Percentiles rank a stretch among this genome's conserved stretches.
phyloP scores from a whole-genome alignment of 1,284 basidiomycete species.

The Agaricales sp. region DNA sequence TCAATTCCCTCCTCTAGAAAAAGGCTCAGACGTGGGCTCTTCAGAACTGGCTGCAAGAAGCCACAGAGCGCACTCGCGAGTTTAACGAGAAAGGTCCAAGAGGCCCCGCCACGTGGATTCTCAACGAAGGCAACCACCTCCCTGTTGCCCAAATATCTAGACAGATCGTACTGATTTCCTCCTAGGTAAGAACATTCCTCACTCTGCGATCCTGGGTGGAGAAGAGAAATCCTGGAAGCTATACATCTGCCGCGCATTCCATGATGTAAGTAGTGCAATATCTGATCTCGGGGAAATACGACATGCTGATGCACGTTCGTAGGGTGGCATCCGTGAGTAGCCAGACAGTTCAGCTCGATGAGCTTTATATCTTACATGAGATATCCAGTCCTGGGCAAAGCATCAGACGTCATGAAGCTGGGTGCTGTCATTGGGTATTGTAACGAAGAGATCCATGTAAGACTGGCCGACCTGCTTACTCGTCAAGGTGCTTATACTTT shows the following conservation, averaged over 20 bases:
- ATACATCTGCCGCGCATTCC: constrained; percentile 50
- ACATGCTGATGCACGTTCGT: constrained; percentile 10
- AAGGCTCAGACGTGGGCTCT: constrained; percentile 39
- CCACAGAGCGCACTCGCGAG: constrained; percentile 37
- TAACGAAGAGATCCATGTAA: constrained; percentile 46
- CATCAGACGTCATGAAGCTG: constrained; percentile 40
- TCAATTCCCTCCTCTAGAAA: constrained; percentile 30
- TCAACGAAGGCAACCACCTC: constrained; percentile 34
- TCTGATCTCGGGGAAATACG: not conserved
- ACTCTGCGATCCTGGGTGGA: constrained; percentile 45
- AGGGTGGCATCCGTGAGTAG: constrained; percentile 51
- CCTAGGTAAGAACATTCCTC: constrained; percentile 33
- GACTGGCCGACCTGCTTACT: constrained; percentile 11
- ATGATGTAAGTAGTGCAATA: constrained; percentile 32
- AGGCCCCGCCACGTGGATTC: constrained; percentile 49
- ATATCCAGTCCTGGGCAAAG: constrained; percentile 53
- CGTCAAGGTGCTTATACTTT: not conserved
- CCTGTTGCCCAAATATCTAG: not conserved
- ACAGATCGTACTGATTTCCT: not conserved
- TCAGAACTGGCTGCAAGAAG: constrained; percentile 48
- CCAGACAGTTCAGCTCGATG: not conserved
- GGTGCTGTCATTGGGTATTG: constrained; percentile 54
- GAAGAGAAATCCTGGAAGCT: constrained; percentile 39
- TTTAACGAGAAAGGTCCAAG: constrained; percentile 38
- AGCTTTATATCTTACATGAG: not conserved